Percentiles rank a stretch among this genome's conserved stretches.
Evolutionary conservation across 139 green algal genomes (phyloP).

Genomic region (Micractinium sp.): DNA sequence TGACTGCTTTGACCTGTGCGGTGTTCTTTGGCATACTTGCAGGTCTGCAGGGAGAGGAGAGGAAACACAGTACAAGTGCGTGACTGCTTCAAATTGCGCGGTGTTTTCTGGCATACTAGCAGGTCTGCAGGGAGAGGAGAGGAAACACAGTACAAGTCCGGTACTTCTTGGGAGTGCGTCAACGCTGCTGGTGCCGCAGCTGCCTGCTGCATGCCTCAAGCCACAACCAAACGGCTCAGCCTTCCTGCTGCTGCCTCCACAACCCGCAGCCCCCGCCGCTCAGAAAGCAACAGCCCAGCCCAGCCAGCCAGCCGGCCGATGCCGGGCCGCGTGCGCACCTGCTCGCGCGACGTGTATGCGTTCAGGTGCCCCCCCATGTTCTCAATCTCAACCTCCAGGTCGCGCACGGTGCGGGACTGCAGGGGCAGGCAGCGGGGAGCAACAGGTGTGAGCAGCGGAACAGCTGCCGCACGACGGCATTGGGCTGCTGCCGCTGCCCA

Average conservation of each 20-base stretch:
- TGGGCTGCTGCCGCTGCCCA: not conserved
- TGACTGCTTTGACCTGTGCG: too few species aligned
- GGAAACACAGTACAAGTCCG: too few species aligned
- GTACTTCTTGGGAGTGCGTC: too few species aligned
- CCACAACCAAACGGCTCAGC: too few species aligned
- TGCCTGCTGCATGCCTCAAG: not conserved
- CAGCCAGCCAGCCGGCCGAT: too few species aligned
- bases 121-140: too few species aligned
- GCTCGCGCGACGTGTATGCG: slow-evolving; percentile 97
- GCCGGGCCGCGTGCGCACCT: slow-evolving; percentile 76
- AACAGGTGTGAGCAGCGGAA: not conserved
- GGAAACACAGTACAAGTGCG: too few species aligned
- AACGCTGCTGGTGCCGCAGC: not conserved
- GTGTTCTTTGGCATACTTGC: not conserved
- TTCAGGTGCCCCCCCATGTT: slow-evolving; percentile 99
- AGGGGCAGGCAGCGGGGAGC: not conserved
- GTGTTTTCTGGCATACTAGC: not conserved
- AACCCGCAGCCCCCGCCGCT: not conserved
- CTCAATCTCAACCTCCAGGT: slow-evolving; percentile 98
- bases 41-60: slow-evolving; percentile 49
- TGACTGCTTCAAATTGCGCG: too few species aligned
- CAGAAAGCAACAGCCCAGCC: too few species aligned
- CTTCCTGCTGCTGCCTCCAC: not conserved
- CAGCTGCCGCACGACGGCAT: not conserved
- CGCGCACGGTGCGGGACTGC: slow-evolving; percentile 78